Evolutionary conservation across 2,329 filamentous ascomycete species (phyloP).

Genomic region (Pseudocercospora cruenta): DNA sequence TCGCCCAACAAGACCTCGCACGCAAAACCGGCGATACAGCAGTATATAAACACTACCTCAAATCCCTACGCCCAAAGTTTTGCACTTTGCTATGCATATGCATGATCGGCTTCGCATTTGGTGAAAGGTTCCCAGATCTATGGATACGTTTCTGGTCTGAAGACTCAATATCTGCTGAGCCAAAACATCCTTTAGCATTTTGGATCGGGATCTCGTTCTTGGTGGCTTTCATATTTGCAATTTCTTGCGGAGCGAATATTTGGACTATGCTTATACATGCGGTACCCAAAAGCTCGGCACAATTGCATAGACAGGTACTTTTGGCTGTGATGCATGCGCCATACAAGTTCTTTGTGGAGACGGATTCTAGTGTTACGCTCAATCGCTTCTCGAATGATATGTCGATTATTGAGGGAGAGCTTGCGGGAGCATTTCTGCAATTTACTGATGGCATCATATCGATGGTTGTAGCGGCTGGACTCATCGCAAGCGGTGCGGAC

Average conservation of each 20-base stretch:
- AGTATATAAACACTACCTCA: conserved; percentile 42
- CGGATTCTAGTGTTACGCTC: conserved; percentile 50
- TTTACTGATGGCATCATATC: conserved; percentile 22
- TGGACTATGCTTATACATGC: conserved; percentile 26
- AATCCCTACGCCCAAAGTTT: conserved; percentile 31
- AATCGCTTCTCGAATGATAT: conserved; percentile 56
- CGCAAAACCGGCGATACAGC: conserved; percentile 44
- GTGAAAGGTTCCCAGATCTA: conserved; percentile 45
- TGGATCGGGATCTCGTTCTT: conserved; percentile 24
- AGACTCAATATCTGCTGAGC: conserved; percentile 21
- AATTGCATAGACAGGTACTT: conserved; percentile 27
- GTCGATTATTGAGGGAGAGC: conserved; percentile 50
- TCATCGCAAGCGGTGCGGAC: conserved; percentile 45
- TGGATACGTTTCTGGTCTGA: conserved; percentile 57
- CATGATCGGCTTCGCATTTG: conserved; percentile 41
- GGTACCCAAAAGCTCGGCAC: conserved; percentile 25
- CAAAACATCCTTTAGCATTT: conserved; percentile 12
- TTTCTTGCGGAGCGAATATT: conserved; percentile 19
- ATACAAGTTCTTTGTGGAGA: conserved; percentile 49
- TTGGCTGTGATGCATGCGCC: conserved; percentile 32
- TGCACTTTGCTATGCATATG: conserved; percentile 36
- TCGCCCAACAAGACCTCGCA: conserved; percentile 25
- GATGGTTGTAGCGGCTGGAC: conserved; percentile 39
- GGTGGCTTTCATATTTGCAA: conserved; percentile 21
- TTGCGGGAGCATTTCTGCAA: conserved; percentile 40